These are phyloP conservation scores for Coemansia sp. DNA, from an alignment of 192 early-diverging fungal species.

Conservation along the genomic window DNA sequence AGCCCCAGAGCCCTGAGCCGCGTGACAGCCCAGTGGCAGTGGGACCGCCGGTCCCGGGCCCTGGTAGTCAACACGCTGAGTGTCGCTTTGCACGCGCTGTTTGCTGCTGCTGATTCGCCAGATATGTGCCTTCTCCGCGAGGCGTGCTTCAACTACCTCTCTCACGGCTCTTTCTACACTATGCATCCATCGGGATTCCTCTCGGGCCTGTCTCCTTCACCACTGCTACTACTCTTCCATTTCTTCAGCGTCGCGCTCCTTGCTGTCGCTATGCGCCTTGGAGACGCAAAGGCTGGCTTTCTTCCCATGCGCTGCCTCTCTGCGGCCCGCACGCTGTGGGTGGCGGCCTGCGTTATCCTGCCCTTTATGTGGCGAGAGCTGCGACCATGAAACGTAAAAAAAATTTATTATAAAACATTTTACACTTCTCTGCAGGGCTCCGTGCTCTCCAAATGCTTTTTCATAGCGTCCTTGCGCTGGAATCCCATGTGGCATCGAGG, in stretches of 20 bases:
- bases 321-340: slow-evolving; percentile 55
- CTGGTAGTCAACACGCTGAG: slow-evolving; percentile 87
- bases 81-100: slow-evolving; percentile 86
- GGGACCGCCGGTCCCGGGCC: slow-evolving; percentile 70
- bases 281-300: slow-evolving; percentile 10
- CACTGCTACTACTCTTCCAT: slow-evolving; percentile 76
- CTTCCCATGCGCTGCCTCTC: slow-evolving; percentile 18
- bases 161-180: slow-evolving; percentile 76
- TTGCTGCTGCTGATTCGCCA: slow-evolving; percentile 67
- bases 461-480: slow-evolving; percentile 52
- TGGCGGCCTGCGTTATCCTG: slow-evolving; percentile 54
- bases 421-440: slow-evolving; percentile 3
- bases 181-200: slow-evolving; percentile 81
- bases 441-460: slow-evolving; percentile 25
- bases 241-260: slow-evolving; percentile 88
- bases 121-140: slow-evolving; percentile 72
- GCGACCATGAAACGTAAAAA: slow-evolving; percentile 12
- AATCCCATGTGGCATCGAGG: slow-evolving; percentile 47
- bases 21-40: slow-evolving; percentile 65
- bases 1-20: slow-evolving; percentile 31
- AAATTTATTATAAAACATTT: background rate
- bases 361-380: slow-evolving; percentile 50
- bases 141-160: slow-evolving; percentile 87
- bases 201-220: slow-evolving; percentile 76
- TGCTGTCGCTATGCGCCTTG: slow-evolving; percentile 32